Evolutionary conservation across 1,284 basidiomycete genomes (phyloP).

Genomic region (Tranzscheliella williamsii): DNA sequence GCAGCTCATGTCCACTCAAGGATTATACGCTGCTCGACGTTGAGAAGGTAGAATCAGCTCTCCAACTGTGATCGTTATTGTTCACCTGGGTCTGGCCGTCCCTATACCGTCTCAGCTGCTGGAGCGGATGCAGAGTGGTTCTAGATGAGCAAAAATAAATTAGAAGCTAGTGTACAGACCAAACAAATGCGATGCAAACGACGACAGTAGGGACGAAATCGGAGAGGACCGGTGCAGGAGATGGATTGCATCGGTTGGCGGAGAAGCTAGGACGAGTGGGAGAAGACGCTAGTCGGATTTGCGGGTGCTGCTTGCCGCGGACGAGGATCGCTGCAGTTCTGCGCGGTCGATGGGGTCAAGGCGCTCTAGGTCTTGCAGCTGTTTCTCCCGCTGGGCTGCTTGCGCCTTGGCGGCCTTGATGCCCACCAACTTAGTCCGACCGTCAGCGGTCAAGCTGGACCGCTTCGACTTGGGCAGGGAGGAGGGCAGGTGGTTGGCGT

Average conservation of each 20-base stretch:
- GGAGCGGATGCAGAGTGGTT: no score
- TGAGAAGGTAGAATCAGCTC: no score
- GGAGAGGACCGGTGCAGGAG: no score
- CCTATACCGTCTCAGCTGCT: no score
- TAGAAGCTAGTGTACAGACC: no score
- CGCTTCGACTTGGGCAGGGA: slow-evolving; percentile 13
- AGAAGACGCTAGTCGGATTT: slow-evolving; percentile 18
- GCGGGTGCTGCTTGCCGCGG: slow-evolving; percentile 23
- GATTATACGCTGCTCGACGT: no score
- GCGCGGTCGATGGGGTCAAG: slow-evolving; percentile 26
- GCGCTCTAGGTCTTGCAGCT: slow-evolving; percentile 30
- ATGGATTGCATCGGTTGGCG: not conserved
- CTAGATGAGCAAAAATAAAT: no score
- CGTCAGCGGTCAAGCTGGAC: slow-evolving; percentile 1
- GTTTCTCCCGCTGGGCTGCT: slow-evolving; percentile 11
- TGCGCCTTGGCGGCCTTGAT: slow-evolving; percentile 30
- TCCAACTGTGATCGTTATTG: no score
- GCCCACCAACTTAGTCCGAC: slow-evolving; percentile 11
- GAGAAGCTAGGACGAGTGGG: not conserved
- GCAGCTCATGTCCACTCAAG: no score
- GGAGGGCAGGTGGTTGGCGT: not conserved
- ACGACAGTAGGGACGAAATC: no score
- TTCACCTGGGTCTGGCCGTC: no score
- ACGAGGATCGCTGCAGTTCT: slow-evolving; percentile 26
- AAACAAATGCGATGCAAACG: no score